These are phyloP conservation scores for Adansonia rubrostipa DNA, from an alignment of 441 rosid genomes.

Conservation along the genomic window DNA sequence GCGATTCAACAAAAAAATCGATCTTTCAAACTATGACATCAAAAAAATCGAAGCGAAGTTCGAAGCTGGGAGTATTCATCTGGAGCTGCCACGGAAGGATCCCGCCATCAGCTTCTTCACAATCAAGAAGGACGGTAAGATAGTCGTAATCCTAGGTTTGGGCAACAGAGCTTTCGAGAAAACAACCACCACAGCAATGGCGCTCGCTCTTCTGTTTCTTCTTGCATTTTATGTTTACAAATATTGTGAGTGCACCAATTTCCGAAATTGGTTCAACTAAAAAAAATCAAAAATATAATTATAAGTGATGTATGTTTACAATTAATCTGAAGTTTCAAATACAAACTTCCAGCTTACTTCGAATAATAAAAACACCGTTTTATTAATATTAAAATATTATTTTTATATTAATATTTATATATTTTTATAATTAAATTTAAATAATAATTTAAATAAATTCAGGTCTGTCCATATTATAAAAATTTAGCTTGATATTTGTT, in stretches of 20 bases:
- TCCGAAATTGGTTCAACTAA: not conserved
- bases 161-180: not conserved
- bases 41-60: not conserved
- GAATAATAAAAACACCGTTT: not conserved
- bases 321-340: not conserved
- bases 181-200: not conserved
- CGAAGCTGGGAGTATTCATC: not conserved
- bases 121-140: not conserved
- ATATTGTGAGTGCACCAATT: not conserved
- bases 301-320: not conserved
- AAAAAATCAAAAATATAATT: not conserved
- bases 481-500: no score
- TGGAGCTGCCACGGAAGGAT: not conserved
- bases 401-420: no score
- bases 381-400: no score
- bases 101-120: not conserved
- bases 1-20: constrained; percentile 18
- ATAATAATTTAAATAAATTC: no score
- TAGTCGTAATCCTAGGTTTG: no score
- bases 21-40: not conserved
- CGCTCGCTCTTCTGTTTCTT: not conserved
- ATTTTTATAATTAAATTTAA: no score
- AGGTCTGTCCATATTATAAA: no score
- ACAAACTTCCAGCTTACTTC: not conserved
- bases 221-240: not conserved